Evolutionary conservation across 23 red algal species (phyloP).

Genomic region (Chondrus crispus): DNA sequence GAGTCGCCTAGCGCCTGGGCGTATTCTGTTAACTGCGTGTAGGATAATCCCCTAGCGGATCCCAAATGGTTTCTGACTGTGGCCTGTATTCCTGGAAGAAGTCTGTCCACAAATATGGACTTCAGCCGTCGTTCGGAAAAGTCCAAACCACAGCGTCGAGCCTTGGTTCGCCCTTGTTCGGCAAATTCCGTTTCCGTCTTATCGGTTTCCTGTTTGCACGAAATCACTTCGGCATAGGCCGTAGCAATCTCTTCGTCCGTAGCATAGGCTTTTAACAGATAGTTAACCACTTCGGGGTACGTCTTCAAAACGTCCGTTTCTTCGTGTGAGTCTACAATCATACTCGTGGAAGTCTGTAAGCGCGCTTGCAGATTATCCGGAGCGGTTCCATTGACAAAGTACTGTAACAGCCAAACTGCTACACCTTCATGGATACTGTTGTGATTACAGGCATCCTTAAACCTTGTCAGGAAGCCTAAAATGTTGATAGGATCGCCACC

Average conservation of each 20-base stretch:
- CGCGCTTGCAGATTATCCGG: not conserved
- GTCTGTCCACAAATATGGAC: slow-evolving; percentile 3
- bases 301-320: not conserved
- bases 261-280: not conserved
- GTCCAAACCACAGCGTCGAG: not conserved
- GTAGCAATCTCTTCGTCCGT: not conserved
- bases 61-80: not conserved
- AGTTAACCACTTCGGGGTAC: not conserved
- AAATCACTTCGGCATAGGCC: not conserved
- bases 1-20: not conserved
- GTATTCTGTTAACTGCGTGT: not conserved
- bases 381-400: not conserved
- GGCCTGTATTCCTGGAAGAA: not conserved
- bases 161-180: not conserved
- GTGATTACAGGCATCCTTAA: not conserved
- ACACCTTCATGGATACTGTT: not conserved
- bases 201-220: not conserved
- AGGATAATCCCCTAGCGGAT: not conserved
- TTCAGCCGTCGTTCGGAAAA: not conserved
- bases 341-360: not conserved
- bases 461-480: not conserved
- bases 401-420: not conserved
- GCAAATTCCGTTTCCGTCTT: slow-evolving; percentile 4
- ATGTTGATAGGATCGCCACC: not conserved
- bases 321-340: not conserved